A percentile compares a stretch with the other conserved stretches of the same genome.
These are phyloP conservation scores for Acer negundo DNA, from an alignment of 345 rosid genomes.

Conservation along the genomic window DNA sequence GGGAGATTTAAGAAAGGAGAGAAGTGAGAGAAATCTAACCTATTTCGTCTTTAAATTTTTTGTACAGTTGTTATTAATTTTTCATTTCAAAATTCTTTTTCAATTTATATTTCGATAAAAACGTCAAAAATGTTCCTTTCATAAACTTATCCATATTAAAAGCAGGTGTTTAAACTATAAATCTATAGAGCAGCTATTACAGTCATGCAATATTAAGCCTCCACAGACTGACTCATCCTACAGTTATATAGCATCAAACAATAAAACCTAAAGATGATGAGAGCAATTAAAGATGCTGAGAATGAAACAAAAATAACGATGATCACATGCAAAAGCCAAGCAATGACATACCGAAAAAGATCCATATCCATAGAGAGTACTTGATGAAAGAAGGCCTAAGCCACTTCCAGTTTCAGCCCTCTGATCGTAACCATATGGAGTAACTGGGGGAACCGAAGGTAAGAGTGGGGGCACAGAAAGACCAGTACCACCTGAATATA, in stretches of 20 bases:
- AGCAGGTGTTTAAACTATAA: background rate
- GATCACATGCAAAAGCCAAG: background rate
- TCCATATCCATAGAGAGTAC: conserved; percentile 77
- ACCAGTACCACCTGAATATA: conserved; percentile 53
- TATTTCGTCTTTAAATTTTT: background rate
- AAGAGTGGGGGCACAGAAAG: conserved; percentile 61
- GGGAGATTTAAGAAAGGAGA: too few relatives aligned
- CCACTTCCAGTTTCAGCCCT: conserved; percentile 66
- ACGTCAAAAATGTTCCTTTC: too few relatives aligned
- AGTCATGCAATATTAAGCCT: background rate
- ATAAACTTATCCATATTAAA: too few relatives aligned
- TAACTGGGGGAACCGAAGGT: conserved; percentile 65
- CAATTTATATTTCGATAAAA: too few relatives aligned
- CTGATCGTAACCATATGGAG: conserved; percentile 75
- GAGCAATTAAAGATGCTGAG: background rate
- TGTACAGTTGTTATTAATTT: too few relatives aligned
- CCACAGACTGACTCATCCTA: background rate
- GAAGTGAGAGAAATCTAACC: too few relatives aligned
- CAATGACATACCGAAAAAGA: conserved; percentile 57
- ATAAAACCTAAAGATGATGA: background rate
- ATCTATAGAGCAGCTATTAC: background rate
- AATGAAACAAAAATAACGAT: background rate
- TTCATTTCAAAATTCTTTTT: too few relatives aligned
- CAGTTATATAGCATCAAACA: background rate
- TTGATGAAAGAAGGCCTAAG: conserved; percentile 66